A percentile compares a stretch with the other conserved stretches of the same genome.
phyloP scores from a whole-genome alignment of 345 rosid genomes.

The Eucalyptus lansdowneana region DNA sequence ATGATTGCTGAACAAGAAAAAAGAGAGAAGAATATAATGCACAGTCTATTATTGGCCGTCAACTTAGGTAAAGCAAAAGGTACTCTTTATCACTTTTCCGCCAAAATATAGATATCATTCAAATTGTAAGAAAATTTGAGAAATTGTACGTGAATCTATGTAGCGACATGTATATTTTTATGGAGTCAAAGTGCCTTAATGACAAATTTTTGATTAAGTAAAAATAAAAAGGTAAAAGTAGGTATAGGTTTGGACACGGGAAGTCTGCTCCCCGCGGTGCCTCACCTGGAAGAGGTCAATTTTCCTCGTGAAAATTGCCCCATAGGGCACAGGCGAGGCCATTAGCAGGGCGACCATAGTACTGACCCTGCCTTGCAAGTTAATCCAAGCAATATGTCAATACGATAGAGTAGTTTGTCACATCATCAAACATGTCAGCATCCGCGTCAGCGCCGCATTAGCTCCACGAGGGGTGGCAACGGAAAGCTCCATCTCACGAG shows the following conservation, averaged over 20 bases:
- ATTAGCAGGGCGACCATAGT: background rate
- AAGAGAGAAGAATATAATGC: background rate
- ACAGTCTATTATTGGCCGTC: background rate
- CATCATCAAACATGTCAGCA: background rate
- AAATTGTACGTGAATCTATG: background rate
- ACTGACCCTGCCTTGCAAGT: background rate
- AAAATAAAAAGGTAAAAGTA: background rate
- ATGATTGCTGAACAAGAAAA: background rate
- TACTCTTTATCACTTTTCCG: background rate
- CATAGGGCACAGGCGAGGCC: background rate
- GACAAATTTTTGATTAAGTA: background rate
- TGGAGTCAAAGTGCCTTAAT: background rate
- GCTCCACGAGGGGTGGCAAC: background rate
- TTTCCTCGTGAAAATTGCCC: background rate
- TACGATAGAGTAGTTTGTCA: background rate
- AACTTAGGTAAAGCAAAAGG: background rate
- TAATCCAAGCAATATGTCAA: background rate
- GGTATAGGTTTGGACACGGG: background rate
- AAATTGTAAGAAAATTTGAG: background rate
- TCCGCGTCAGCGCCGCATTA: background rate
- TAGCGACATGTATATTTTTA: background rate
- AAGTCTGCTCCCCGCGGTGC: background rate
- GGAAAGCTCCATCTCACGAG: background rate
- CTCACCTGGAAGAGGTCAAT: background rate
- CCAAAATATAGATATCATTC: background rate